Evolutionary conservation across 129 eudicot genomes (phyloP).

Genomic region (Flaveria ramosissima): DNA sequence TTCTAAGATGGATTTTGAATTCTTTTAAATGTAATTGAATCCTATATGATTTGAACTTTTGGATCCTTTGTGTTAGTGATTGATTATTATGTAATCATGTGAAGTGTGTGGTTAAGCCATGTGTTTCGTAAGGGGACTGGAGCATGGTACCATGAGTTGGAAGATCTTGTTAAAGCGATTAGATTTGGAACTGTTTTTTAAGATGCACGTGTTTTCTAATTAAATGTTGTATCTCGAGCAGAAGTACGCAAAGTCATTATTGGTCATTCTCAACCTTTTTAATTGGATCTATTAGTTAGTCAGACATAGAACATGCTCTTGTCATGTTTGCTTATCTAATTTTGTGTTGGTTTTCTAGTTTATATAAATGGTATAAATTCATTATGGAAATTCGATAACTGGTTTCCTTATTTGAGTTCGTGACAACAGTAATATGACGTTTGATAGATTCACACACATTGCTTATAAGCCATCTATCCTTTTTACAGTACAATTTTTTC

Average conservation of each 20-base stretch:
- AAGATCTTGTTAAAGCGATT: not conserved
- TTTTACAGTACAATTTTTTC: not conserved
- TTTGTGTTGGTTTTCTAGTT: slow-evolving; percentile 18
- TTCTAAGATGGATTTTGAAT: not conserved
- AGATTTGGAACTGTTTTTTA: not conserved
- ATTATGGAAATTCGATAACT: slow-evolving; percentile 22
- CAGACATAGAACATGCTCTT: slow-evolving; percentile 26
- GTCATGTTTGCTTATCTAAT: slow-evolving; percentile 17
- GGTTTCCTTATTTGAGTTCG: slow-evolving; percentile 15
- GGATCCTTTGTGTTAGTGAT: slow-evolving; percentile 10
- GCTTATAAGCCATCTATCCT: slow-evolving; percentile 4
- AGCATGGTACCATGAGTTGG: not conserved
- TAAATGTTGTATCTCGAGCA: slow-evolving; percentile 7
- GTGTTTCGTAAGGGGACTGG: not conserved
- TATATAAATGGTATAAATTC: slow-evolving; percentile 1
- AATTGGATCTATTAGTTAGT: slow-evolving; percentile 15
- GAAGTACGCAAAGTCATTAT: slow-evolving; percentile 6
- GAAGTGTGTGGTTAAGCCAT: slow-evolving; percentile 28
- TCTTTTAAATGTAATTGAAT: not conserved
- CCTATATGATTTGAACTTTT: not conserved
- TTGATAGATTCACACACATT: slow-evolving; percentile 18
- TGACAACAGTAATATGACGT: slow-evolving; percentile 8
- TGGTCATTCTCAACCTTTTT: slow-evolving; percentile 17
- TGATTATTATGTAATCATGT: slow-evolving; percentile 7
- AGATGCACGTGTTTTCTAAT: not conserved